Percentiles rank a stretch among this genome's conserved stretches.
Conservation (phyloP, 768 basidiomycete genomes). For the Pleurotus eryngii region DNA sequence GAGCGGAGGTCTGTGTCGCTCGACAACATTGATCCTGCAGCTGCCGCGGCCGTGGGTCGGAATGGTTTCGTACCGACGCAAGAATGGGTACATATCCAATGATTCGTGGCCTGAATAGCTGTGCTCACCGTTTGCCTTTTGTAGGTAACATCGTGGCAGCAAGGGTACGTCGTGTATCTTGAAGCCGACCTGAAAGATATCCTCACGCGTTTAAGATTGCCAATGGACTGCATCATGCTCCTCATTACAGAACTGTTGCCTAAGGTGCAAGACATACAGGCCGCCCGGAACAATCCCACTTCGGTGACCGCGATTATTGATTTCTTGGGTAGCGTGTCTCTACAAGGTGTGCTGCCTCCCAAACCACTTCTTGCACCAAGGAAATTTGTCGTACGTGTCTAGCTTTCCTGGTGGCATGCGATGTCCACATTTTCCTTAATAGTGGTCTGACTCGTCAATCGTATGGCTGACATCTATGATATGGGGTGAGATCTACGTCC, state of each 20-base stretch:
- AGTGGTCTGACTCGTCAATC: constrained; percentile 93
- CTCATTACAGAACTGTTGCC: constrained; percentile 87
- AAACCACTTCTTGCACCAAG: constrained; percentile 63
- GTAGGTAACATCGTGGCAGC: constrained; percentile 91
- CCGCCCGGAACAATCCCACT: constrained; percentile 57
- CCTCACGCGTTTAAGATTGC: constrained; percentile 50
- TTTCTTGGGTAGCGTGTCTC: constrained; percentile 65
- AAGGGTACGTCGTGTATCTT: constrained; percentile 59
- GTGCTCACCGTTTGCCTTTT: constrained; percentile 10
- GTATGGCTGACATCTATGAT: constrained; percentile 92
- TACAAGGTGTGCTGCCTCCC: constrained; percentile 74
- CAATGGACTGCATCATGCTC: constrained; percentile 83
- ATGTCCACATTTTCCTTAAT: constrained; percentile 8
- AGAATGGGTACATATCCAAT: constrained; percentile 75
- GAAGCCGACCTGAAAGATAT: background rate
- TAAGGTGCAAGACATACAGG: constrained; percentile 78
- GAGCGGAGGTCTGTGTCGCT: constrained; percentile 59
- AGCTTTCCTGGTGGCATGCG: background rate
- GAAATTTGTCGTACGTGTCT: constrained; percentile 63
- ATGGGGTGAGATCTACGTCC: constrained; percentile 95
- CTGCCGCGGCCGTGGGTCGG: constrained; percentile 71
- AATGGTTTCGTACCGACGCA: constrained; percentile 95
- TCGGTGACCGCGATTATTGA: constrained; percentile 70
- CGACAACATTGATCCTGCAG: constrained; percentile 57
- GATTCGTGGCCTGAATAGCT: background rate